phyloP scores from a whole-genome alignment of 352 stramenopile genomes.

The Pythium insidiosum region DNA sequence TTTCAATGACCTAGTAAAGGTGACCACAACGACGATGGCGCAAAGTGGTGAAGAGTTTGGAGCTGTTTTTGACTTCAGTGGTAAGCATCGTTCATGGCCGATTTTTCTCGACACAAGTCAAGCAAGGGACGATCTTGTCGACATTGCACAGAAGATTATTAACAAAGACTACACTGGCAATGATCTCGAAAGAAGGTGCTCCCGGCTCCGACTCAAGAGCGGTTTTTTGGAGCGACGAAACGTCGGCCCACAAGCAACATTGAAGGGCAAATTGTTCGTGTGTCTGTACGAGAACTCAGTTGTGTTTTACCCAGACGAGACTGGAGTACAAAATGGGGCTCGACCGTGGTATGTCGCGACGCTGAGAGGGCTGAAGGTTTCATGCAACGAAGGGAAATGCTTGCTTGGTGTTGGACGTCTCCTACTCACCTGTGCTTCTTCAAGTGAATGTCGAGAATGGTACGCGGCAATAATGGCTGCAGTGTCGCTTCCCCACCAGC shows the following conservation, averaged over 20 bases:
- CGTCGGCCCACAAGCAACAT: constrained; percentile 59
- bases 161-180: constrained; percentile 50
- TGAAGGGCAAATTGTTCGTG: constrained; percentile 68
- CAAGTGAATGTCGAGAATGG: constrained; percentile 52
- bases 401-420: constrained; percentile 54
- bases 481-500: constrained; percentile 45
- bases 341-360: constrained; percentile 76
- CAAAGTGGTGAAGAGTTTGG: constrained; percentile 53
- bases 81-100: constrained; percentile 58
- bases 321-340: constrained; percentile 32
- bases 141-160: constrained; percentile 64
- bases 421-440: constrained; percentile 40
- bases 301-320: constrained; percentile 69
- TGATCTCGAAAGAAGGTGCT: constrained; percentile 62
- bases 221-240: constrained; percentile 68
- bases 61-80: constrained; percentile 60
- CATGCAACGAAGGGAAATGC: constrained; percentile 57
- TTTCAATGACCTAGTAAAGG: constrained; percentile 55
- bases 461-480: constrained; percentile 63
- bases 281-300: constrained; percentile 75
- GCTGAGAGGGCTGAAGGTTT: constrained; percentile 55
- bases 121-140: constrained; percentile 61
- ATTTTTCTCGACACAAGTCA: constrained; percentile 72
- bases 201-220: constrained; percentile 68
- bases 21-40: constrained; percentile 29